Percentiles rank a stretch among this genome's conserved stretches.
Evolutionary conservation across 1,284 basidiomycete species (phyloP).

Genomic region (Trichosporon asahii): DNA sequence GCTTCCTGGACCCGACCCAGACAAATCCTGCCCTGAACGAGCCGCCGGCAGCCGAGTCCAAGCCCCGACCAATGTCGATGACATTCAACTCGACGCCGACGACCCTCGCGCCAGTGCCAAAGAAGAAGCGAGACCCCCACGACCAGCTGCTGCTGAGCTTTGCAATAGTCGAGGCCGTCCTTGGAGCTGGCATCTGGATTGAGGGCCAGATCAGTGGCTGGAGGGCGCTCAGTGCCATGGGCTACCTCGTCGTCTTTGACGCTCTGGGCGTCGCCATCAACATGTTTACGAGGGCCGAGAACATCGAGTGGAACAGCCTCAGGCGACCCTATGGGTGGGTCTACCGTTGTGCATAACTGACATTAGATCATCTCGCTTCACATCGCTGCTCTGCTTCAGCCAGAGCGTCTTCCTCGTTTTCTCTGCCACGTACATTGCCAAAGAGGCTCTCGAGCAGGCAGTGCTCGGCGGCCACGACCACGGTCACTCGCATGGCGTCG

Average conservation of each 20-base stretch:
- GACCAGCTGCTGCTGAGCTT: conserved; percentile 52
- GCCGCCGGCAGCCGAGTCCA: conserved; percentile 11
- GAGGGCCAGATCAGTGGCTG: conserved; percentile 86
- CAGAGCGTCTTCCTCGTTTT: conserved; percentile 88
- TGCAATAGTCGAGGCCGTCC: conserved; percentile 52
- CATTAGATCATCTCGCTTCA: conserved; percentile 65
- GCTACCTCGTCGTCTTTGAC: conserved; percentile 96
- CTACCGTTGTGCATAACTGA: conserved; percentile 12
- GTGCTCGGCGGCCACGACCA: conserved; percentile 20
- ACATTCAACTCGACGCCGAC: conserved; percentile 25
- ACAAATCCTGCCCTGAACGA: conserved; percentile 36
- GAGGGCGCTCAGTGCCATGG: conserved; percentile 79
- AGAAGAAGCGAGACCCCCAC: conserved; percentile 42
- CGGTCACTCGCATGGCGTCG: conserved; percentile 17
- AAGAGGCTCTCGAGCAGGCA: conserved; percentile 79
- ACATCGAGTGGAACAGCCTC: conserved; percentile 42
- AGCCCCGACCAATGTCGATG: conserved; percentile 28
- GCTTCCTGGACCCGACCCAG: conserved; percentile 66
- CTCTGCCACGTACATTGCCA: conserved; percentile 85
- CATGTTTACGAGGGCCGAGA: conserved; percentile 55
- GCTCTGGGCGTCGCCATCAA: conserved; percentile 69
- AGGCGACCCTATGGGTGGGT: conserved; percentile 68
- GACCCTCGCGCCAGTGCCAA: conserved; percentile 32
- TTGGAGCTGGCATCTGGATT: conserved; percentile 71
- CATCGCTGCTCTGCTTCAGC: conserved; percentile 76